Evolutionary conservation across 257 asterid species (phyloP).

Genomic region (Linderniella brevidens): DNA sequence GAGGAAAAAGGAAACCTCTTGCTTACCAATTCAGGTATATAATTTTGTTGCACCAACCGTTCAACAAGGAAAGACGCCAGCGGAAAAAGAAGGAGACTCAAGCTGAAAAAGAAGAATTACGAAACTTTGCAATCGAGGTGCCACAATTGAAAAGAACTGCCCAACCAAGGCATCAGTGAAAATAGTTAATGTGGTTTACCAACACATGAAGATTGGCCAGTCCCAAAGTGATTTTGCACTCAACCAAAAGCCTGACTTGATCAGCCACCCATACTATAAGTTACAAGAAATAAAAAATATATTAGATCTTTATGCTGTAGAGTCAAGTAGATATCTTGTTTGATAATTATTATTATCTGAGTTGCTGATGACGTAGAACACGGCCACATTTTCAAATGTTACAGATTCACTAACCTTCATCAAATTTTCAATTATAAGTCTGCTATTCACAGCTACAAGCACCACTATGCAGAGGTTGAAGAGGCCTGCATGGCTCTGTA

Average conservation of each 20-base stretch:
- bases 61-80: slow-evolving; percentile 76
- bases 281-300: slow-evolving; percentile 12
- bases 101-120: slow-evolving; percentile 36
- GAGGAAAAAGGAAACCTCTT: not conserved
- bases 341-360: too few species aligned
- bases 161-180: not conserved
- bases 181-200: slow-evolving; percentile 30
- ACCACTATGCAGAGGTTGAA: slow-evolving; percentile 98
- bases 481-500: slow-evolving; percentile 98
- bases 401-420: slow-evolving; percentile 47
- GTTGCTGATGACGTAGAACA: too few species aligned
- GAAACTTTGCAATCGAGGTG: not conserved
- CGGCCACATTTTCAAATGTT: too few species aligned
- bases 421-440: slow-evolving; percentile 92
- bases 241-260: slow-evolving; percentile 78
- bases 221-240: slow-evolving; percentile 73
- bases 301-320: too few species aligned
- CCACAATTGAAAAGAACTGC: too few species aligned
- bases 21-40: slow-evolving; percentile 60
- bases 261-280: slow-evolving; percentile 92
- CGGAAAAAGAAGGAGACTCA: slow-evolving; percentile 71
- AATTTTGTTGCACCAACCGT: slow-evolving; percentile 39
- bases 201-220: slow-evolving; percentile 96
- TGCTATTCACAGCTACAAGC: slow-evolving; percentile 94
- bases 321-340: too few species aligned